Base-by-base conservation (phyloP, 305 asterid genomes). In the Salvia sclarea region DNA sequence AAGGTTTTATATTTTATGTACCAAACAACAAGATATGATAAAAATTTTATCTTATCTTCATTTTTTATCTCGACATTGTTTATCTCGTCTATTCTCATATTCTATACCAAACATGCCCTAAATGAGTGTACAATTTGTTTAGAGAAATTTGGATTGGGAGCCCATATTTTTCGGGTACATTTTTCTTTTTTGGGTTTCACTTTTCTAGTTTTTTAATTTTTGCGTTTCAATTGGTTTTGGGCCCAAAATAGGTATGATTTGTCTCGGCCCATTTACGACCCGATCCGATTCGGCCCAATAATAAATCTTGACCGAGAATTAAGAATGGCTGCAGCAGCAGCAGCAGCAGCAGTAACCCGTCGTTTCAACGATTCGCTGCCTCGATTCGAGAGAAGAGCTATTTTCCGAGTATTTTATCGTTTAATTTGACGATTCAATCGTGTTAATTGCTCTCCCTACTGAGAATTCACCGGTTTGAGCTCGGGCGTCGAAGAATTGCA, bases 241-340 rank as follows among this genome's bases (percentile, higher is more conserved):
- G 53, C 10, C 43, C 44, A n/a, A 33, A 0, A 62, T 17, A 30
- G 3, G 35, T 30, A 0, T 30, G 38, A 33, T 17, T 18, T 31
- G 61, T 45, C 47, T 6, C 6, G 70, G 78, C 74, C 75, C 75
- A 61, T 33, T 33, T 11, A 2, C 0, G 37, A 22, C 0, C 67
- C 1, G 55, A 56, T 17, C 55, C 38, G 18, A 24, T 33, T 38
- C 5, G 33, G 35, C 30, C 10, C 2, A 10, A 17, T 24, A 54
- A 47, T 31, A 49, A 58, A 49, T 47, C 35, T 20, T 38, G 37
- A 35, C 30, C 30, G 4, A 2, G n/a, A 25, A 25, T 25, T 25
- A 18, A 57, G 72, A 38, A n/a, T n/a, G n/a, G n/a, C n/a, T n/a
- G n/a, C n/a, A 73, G 47, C 45, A 56, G 37, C 25, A 37, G 57